These are phyloP conservation scores for Petunia secreta DNA, from an alignment of 257 asterid species.

Conservation along the genomic window DNA sequence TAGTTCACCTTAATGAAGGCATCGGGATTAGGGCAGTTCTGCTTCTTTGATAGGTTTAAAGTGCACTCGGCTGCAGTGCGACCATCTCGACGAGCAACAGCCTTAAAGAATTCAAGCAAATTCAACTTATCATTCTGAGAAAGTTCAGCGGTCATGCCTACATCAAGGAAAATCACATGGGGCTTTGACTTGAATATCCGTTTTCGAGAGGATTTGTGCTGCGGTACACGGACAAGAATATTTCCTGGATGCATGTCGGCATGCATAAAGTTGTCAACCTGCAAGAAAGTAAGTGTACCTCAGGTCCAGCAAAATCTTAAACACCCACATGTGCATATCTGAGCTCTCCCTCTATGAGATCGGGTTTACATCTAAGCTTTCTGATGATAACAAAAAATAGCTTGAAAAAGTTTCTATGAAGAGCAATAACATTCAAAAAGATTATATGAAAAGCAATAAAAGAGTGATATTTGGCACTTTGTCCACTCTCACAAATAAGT, in stretches of 20 bases:
- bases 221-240: conserved; percentile 69
- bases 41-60: conserved; percentile 62
- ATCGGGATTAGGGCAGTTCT: conserved; percentile 78
- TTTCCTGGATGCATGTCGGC: conserved; percentile 95
- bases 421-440: conserved; percentile 5
- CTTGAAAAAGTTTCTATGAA: neutral
- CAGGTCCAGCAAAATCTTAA: neutral
- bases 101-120: conserved; percentile 68
- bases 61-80: conserved; percentile 67
- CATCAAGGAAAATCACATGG: conserved; percentile 74
- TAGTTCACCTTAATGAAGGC: conserved; percentile 66
- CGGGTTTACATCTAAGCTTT: conserved; percentile 7
- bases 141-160: conserved; percentile 91
- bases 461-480: neutral
- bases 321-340: neutral
- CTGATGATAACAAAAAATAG: neutral
- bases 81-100: conserved; percentile 84
- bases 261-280: conserved; percentile 87
- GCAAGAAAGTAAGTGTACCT: conserved; percentile 30
- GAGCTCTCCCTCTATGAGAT: neutral
- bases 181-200: conserved; percentile 67
- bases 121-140: conserved; percentile 59
- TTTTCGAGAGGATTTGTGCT: conserved; percentile 56
- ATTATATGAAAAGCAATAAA: neutral
- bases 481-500: neutral